phyloP scores from a whole-genome alignment of 306 rosid species.

The Malus fusca region DNA sequence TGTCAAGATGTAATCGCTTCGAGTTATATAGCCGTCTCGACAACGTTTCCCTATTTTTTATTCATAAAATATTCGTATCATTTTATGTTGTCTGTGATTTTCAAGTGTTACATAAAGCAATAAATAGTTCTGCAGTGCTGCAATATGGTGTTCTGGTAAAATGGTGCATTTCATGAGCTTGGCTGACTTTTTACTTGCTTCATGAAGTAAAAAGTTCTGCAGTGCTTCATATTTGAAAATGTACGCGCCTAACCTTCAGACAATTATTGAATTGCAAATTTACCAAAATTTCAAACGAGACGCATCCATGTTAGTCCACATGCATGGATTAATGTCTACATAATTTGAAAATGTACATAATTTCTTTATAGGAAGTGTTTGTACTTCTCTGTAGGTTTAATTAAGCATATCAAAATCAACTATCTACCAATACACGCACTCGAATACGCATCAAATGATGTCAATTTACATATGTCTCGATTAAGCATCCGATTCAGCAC shows the following conservation, averaged over 20 bases:
- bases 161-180: too few species aligned
- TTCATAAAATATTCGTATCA: too few species aligned
- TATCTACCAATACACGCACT: neutral
- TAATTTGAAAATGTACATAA: neutral
- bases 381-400: neutral
- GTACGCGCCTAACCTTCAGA: too few species aligned
- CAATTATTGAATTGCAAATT: neutral
- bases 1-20: too few species aligned
- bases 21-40: too few species aligned
- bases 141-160: neutral
- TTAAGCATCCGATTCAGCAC: slow-evolving; percentile 42
- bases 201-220: neutral
- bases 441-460: slow-evolving; percentile 32
- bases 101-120: neutral
- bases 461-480: slow-evolving; percentile 26
- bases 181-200: neutral
- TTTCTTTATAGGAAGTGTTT: neutral
- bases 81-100: too few species aligned
- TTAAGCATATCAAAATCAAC: neutral
- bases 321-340: neutral
- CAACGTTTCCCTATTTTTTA: too few species aligned
- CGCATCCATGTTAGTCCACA: neutral
- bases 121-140: neutral
- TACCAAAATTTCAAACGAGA: neutral
- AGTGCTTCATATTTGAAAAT: too few species aligned